These are phyloP conservation scores for Monosporozyma yasuniensis DNA, from an alignment of 805 yeast species.

Conservation along the genomic window DNA sequence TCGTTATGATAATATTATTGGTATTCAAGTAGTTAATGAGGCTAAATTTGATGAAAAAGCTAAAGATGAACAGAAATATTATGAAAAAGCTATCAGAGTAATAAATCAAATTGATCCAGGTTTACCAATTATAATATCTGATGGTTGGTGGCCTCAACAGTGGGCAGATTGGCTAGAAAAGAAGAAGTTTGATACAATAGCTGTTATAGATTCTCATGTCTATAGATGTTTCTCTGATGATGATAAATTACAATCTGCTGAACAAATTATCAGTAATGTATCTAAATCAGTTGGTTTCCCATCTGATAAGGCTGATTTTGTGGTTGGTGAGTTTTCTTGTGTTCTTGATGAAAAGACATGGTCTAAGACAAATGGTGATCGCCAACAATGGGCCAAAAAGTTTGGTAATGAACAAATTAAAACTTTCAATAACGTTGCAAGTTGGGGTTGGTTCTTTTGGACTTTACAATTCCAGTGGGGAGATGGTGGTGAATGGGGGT, in stretches of 20 bases:
- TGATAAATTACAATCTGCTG: slow-evolving; percentile 60
- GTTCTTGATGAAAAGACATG: slow-evolving; percentile 73
- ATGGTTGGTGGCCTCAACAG: slow-evolving; percentile 86
- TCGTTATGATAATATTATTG: slow-evolving; percentile 59
- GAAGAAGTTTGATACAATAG: slow-evolving; percentile 39
- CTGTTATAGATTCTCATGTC: slow-evolving; percentile 75
- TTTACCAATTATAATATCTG: slow-evolving; percentile 75
- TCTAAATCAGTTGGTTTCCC: slow-evolving; percentile 40
- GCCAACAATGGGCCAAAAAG: slow-evolving; percentile 43
- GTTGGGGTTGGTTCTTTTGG: slow-evolving; percentile 82
- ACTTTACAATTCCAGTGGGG: slow-evolving; percentile 80
- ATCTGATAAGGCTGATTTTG: slow-evolving; percentile 48
- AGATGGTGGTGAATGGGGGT: slow-evolving; percentile 96
- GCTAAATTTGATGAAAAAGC: slow-evolving; percentile 54
- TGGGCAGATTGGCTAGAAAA: slow-evolving; percentile 58
- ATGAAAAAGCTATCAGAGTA: slow-evolving; percentile 50
- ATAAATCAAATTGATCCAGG: slow-evolving; percentile 47
- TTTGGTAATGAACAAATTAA: slow-evolving; percentile 53
- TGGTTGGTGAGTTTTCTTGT: slow-evolving; percentile 88
- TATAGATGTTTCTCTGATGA: slow-evolving; percentile 77
- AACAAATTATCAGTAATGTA: slow-evolving; percentile 52
- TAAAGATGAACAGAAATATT: slow-evolving; percentile 48
- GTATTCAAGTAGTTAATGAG: slow-evolving; percentile 81
- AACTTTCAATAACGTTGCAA: slow-evolving; percentile 44
- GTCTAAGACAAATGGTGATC: slow-evolving; percentile 36